Base-by-base conservation (phyloP, 768 basidiomycete genomes). In the Boletellus ananas region DNA sequence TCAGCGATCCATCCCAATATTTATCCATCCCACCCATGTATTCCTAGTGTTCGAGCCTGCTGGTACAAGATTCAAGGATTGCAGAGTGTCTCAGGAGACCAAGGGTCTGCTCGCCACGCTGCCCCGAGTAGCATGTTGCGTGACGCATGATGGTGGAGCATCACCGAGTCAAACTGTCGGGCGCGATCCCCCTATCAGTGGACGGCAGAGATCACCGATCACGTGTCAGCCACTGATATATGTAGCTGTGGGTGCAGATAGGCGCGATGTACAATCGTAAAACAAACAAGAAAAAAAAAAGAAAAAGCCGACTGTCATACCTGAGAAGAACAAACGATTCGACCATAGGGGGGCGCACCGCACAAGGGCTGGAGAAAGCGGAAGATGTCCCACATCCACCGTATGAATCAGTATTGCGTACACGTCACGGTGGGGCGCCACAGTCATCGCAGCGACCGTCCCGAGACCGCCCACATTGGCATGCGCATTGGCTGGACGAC, bases 371-470 rank as follows among this genome's bases (percentile, higher is more conserved):
- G 23, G 7, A 25, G 43, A 39, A 45, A 37, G 39, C 14, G 10
- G 42, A 40, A 39, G 2, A 20, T 31, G 3, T 63, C 3, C 82
- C 77, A 62, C 85, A 85, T 17, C 72, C 12, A 20, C 21, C 23
- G 23, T 25, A 5, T 25, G 4, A 25, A n/a, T n/a, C n/a, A n/a
- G 23, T 25, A 25, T 25, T 23, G 23, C 23, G 3, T 25, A 25
- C 74, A 59, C n/a, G n/a, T n/a, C n/a, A n/a, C 85, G 85, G 29
- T 66, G 66, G 3, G 8, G 16, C 38, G 38, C 23, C 41, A 43
- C 29, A 31, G 29, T 12, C 6, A 16, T 27, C n/a, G 8, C 41
- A 25, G 23, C 23, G 4, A 25, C 23, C 23, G 23, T 23, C 23
- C 23, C 23, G 23, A 23, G 23, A 23, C 23, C 23, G 23, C 23